Evolutionary conservation across 1,139 yeast species (phyloP).

Genomic region (Zygoascus sp.): DNA sequence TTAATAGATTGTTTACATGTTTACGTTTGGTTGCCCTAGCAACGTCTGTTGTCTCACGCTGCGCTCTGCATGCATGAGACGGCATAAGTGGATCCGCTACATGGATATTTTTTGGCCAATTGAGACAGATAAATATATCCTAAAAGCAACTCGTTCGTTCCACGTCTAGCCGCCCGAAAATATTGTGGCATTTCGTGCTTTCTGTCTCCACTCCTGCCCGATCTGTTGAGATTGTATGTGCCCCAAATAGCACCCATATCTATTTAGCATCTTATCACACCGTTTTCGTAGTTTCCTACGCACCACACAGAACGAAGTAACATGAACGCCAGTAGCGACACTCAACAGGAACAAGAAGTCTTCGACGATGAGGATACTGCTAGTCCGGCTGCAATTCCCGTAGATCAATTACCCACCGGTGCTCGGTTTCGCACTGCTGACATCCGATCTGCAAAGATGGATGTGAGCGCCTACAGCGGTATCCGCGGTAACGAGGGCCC

Average conservation of each 20-base stretch:
- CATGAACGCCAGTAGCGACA: background rate
- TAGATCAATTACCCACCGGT: background rate
- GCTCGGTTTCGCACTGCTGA: background rate
- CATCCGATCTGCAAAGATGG: background rate
- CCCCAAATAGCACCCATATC: background rate
- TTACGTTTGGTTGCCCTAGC: conserved; percentile 10
- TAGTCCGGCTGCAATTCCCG: background rate
- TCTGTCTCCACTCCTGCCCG: background rate
- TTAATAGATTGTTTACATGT: conserved; percentile 7
- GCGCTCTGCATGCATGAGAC: background rate
- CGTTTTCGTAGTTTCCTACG: background rate
- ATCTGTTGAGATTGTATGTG: too few species aligned
- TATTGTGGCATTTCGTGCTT: too few species aligned
- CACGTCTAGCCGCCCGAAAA: too few species aligned
- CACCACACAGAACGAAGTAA: background rate
- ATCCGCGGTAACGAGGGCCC: conserved; percentile 11
- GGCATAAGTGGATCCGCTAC: too few species aligned
- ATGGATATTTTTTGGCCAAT: too few species aligned
- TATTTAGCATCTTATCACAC: background rate
- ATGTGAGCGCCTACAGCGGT: background rate
- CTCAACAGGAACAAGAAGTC: background rate
- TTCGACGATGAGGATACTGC: background rate
- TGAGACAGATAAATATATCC: too few species aligned
- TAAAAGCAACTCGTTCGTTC: too few species aligned
- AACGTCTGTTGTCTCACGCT: background rate